phyloP scores from a whole-genome alignment of 306 rosid genomes.

The Albizia julibrissin region DNA sequence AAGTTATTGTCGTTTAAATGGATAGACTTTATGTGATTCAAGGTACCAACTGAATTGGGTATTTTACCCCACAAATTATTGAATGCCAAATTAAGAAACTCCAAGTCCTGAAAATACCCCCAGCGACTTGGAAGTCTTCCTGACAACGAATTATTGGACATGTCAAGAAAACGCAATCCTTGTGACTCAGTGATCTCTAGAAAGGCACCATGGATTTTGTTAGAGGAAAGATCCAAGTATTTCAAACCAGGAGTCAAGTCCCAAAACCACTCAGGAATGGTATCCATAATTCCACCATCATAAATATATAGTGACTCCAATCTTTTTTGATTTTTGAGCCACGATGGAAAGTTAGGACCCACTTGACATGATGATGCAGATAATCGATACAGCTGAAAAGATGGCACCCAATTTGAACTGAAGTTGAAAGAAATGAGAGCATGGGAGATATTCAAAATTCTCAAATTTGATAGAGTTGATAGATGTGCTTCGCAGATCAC shows the following conservation, averaged over 20 bases:
- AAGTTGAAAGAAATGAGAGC: conserved; percentile 37
- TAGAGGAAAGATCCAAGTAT: conserved; percentile 31
- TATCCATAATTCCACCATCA: neutral
- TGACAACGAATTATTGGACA: neutral
- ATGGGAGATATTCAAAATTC: neutral
- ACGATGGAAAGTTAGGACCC: neutral
- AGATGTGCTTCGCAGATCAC: neutral
- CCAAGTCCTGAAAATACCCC: neutral
- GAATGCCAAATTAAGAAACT: neutral
- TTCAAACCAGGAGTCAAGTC: neutral
- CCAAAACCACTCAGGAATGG: conserved; percentile 36
- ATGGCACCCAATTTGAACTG: conserved; percentile 21
- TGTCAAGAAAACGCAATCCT: neutral
- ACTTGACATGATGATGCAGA: neutral
- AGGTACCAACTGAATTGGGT: conserved; percentile 2
- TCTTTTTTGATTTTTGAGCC: neutral
- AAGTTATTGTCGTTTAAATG: conserved; percentile 13
- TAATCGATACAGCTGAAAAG: neutral
- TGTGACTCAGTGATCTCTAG: neutral
- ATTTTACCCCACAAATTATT: neutral
- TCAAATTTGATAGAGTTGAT: conserved; percentile 6
- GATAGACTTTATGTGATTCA: neutral
- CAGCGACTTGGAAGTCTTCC: neutral
- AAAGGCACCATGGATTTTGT: conserved; percentile 25
- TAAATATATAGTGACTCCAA: conserved; percentile 18